A percentile compares a stretch with the other conserved stretches of the same genome.
These are phyloP conservation scores for Cercophora sp. DNA, from an alignment of 495 filamentous ascomycete species.

Conservation along the genomic window DNA sequence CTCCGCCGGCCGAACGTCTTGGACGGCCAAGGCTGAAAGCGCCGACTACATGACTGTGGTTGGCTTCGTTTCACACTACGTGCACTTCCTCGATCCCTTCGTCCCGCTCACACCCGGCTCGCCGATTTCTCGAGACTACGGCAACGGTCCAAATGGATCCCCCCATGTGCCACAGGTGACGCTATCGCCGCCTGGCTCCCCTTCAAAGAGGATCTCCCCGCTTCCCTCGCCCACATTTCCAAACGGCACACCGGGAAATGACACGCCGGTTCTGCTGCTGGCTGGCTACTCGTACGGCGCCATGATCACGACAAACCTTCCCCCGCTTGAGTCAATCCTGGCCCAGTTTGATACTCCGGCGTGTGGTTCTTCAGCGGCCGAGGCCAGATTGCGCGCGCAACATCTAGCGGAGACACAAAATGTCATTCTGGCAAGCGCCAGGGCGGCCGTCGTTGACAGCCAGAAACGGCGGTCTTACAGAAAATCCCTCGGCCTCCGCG, in stretches of 20 bases:
- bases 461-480: conserved; percentile 23
- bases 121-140: background rate
- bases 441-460: conserved; percentile 19
- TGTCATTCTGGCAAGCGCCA: conserved; percentile 28
- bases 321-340: conserved; percentile 55
- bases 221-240: conserved; percentile 1
- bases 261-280: conserved; percentile 49
- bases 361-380: conserved; percentile 52
- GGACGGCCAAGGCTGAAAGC: conserved; percentile 76
- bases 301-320: conserved; percentile 70
- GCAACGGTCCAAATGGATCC: background rate
- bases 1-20: conserved; percentile 74
- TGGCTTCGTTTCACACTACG: conserved; percentile 71
- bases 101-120: background rate
- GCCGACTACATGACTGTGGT: conserved; percentile 77
- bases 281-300: conserved; percentile 93
- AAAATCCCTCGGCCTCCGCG: conserved; percentile 31
- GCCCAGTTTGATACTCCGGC: conserved; percentile 51
- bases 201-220: no score
- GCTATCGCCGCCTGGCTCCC: no score
- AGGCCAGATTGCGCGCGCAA: conserved; percentile 64
- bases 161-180: background rate
- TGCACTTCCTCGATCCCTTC: conserved; percentile 45
- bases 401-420: conserved; percentile 55
- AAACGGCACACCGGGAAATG: no score